Evolutionary conservation across 495 filamentous ascomycete species (phyloP).

Genomic region (Physcia stellaris): DNA sequence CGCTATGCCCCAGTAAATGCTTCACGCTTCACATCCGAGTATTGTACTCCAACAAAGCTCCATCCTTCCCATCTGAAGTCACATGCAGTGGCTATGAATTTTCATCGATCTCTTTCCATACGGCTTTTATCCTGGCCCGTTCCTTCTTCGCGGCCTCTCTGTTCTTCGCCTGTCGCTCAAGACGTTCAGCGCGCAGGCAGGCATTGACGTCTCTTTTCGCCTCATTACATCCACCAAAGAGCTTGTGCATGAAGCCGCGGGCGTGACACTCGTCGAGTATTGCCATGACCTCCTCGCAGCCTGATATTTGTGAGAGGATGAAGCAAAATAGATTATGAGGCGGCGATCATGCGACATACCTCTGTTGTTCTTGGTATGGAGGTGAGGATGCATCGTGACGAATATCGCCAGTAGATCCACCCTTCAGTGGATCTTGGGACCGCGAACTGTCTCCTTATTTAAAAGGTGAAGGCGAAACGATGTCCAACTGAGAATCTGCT

Average conservation of each 20-base stretch:
- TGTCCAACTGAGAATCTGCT: no score
- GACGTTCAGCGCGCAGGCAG: slow-evolving; percentile 67
- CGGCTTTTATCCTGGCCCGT: slow-evolving; percentile 49
- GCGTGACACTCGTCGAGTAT: slow-evolving; percentile 94
- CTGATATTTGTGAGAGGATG: slow-evolving; percentile 28
- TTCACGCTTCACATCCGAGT: no score
- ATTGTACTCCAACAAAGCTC: no score
- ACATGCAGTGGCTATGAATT: slow-evolving; percentile 40
- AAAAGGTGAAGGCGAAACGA: no score
- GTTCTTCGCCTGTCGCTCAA: slow-evolving; percentile 62
- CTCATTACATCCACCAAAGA: slow-evolving; percentile 77
- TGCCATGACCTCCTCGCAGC: slow-evolving; percentile 83
- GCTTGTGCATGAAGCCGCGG: slow-evolving; percentile 77
- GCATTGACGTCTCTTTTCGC: slow-evolving; percentile 67
- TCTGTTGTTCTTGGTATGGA: slow-evolving; percentile 79
- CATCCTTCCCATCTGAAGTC: no score
- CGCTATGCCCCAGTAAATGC: no score
- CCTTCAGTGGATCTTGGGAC: no score
- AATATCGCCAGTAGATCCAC: not conserved
- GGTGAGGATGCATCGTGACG: slow-evolving; percentile 76
- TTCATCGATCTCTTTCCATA: slow-evolving; percentile 74
- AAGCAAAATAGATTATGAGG: not conserved
- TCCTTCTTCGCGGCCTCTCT: slow-evolving; percentile 57
- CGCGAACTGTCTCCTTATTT: no score
- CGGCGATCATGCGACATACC: slow-evolving; percentile 37